Evolutionary conservation across 371 early-diverging fungal species (phyloP), one percentile per base, ranked within the genome.

Genomic region (Mortierella sp.): DNA sequence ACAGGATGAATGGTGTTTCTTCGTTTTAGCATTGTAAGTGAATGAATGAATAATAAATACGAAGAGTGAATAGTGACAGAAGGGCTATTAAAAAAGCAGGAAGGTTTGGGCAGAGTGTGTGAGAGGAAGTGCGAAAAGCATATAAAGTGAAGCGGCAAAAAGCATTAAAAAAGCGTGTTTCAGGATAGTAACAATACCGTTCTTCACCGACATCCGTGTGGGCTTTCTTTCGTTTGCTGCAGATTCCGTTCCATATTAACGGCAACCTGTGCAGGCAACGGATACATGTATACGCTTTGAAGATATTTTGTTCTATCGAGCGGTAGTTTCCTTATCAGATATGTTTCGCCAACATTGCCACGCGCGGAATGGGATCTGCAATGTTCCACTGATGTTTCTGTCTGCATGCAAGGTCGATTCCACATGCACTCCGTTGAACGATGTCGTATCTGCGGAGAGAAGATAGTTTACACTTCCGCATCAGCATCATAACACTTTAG

Each of bases 1-100:
- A 49, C 19, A 0, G 70, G 70, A 32, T 60, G 71, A 39, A 64
- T 52, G 1, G 64, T 64, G 43, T 60, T 71, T 60, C 71, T 53
- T 55, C 64, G 49, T 28, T 32, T 64, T 8, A 64, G 43, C 57
- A 51, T 56, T 26, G 17, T 12, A 39, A 50, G 27, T 28, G 28
- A 55, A 26, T 24, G 26, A 24, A 3, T 12, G 32, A 44, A 26
- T 15, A 37, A 56, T 21, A 48, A 27, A 37, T 14, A 50, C 9
- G 9, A 21, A 44, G 53, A 53, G 43, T 3, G 30, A 24, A 27
- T 39, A 39, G 48, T 24, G n/a, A 32, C 6, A 50, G 34, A 50
- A 7, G n/a, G n/a, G n/a, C n/a, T n/a, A n/a, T n/a, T n/a, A n/a
- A n/a, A n/a, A n/a, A n/a, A n/a, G 39, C 30, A 50, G 39, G 31